Conservation (phyloP, 2,329 filamentous ascomycete species). For the Nemania diffusa region DNA sequence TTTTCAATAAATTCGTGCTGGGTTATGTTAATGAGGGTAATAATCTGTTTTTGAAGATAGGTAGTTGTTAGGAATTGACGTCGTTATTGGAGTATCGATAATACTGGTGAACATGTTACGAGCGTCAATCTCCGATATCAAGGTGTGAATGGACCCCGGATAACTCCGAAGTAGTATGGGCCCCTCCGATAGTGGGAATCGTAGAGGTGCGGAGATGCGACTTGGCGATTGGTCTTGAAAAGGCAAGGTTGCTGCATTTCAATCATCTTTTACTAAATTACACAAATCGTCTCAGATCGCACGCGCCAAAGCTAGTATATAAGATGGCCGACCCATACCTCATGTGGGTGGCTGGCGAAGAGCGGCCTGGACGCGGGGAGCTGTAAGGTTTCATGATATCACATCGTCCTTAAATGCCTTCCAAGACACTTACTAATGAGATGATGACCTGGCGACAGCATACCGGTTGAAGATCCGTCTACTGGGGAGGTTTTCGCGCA, state of each 20-base stretch:
- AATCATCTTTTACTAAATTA: background rate
- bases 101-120: no score
- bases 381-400: slow-evolving; percentile 52
- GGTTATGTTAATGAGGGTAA: no score
- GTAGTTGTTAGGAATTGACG: no score
- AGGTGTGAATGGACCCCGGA: no score
- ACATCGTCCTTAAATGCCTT: slow-evolving; percentile 20
- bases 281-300: background rate
- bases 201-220: slow-evolving; percentile 14
- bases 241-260: background rate
- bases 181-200: slow-evolving; percentile 12
- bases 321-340: slow-evolving; percentile 40
- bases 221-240: background rate
- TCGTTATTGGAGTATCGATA: no score
- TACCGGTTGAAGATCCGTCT: slow-evolving; percentile 64
- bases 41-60: no score
- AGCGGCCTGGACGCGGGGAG: slow-evolving; percentile 55
- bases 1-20: no score
- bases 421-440: background rate
- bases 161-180: slow-evolving; percentile 15
- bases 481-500: slow-evolving; percentile 63
- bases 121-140: no score
- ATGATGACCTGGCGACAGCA: slow-evolving; percentile 50
- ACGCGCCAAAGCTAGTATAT: background rate
- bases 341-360: slow-evolving; percentile 56